Evolutionary conservation across 1,284 basidiomycete species (phyloP), one percentile per base, ranked within the genome.

Genomic region (Ceratobasidium sp.): DNA sequence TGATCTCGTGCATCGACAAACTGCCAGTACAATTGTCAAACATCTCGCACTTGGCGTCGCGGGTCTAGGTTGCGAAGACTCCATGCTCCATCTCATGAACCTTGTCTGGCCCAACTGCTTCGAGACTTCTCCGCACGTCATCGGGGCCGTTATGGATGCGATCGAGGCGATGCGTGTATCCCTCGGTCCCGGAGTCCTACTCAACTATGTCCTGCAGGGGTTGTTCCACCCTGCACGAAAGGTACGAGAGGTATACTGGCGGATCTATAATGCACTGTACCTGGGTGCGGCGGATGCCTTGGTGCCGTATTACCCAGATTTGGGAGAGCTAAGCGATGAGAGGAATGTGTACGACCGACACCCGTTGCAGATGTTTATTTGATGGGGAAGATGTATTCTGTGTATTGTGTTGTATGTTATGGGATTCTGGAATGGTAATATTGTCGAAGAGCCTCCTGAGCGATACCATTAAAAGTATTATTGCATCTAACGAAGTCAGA

Each of bases 81-180:
- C 96, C 19, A 94, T 99, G 90, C 89, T 96, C 73, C 98, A 99
- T 81, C 84, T 99, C 75, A 95, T 99, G 91, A 99, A 99, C 83
- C 89, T 99, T 33, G 93, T 99, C 29, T 99, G 97, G 97, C 98
- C 98, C 2, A 99, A 99, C 82, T 96, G 97, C 82, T 99, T 99
- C 82, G 97, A 99, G 85, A 98, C 97, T 0, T 95, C 92, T 41
- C 98, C 98, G 1, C 98, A 99, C 85, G 97, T 99, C 76, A 99
- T 99, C 78, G 96, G 96, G 45, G 95, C 95, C 3, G 94, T 97
- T 64, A 96, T 97, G 94, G 96, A 97, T 69, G 96, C 96, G 0
- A 89, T 99, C 80, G 98, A 99, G 84, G 94, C 94, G 2, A 98
- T 99, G 95, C 89, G 97, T 27, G 92, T 99, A 53, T 96, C 96